phyloP scores from a whole-genome alignment of 345 rosid species.

The Acer campestre region DNA sequence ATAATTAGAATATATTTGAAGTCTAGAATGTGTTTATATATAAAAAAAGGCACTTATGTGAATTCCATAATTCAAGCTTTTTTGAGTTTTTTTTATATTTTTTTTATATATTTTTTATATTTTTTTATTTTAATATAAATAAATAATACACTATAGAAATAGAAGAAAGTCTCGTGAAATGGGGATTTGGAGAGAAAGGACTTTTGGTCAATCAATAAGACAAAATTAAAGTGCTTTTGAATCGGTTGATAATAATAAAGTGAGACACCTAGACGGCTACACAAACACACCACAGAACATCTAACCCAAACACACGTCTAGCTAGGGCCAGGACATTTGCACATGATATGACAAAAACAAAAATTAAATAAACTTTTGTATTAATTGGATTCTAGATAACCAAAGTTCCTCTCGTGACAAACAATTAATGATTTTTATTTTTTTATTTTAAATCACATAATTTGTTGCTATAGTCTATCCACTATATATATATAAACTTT shows the following conservation, averaged over 20 bases:
- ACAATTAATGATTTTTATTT: not conserved
- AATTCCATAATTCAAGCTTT: constrained; percentile 10
- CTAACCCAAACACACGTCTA: constrained; percentile 21
- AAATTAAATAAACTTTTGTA: not conserved
- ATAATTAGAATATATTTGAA: constrained; percentile 1
- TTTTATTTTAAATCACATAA: constrained; percentile 3
- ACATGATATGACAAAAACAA: constrained; percentile 28
- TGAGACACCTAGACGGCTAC: constrained; percentile 38
- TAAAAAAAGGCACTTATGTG: constrained; percentile 17
- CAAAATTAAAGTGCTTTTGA: constrained; percentile 40
- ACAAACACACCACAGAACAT: constrained; percentile 30
- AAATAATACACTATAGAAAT: not conserved
- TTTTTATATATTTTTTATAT: no score
- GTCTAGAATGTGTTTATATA: constrained; percentile 29
- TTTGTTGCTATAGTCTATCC: not conserved
- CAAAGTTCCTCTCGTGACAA: not conserved
- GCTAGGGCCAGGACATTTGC: constrained; percentile 26
- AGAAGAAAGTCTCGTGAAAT: constrained; percentile 33
- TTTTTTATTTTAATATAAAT: not conserved
- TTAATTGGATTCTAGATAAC: not conserved
- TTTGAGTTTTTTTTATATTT: no score
- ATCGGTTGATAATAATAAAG: constrained; percentile 32
- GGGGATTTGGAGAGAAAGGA: constrained; percentile 7
- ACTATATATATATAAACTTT: no score
- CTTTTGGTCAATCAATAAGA: constrained; percentile 44